Percentiles rank a stretch among this genome's conserved stretches.
phyloP scores from a whole-genome alignment of 345 rosid genomes.

The Hibiscus trionum region DNA sequence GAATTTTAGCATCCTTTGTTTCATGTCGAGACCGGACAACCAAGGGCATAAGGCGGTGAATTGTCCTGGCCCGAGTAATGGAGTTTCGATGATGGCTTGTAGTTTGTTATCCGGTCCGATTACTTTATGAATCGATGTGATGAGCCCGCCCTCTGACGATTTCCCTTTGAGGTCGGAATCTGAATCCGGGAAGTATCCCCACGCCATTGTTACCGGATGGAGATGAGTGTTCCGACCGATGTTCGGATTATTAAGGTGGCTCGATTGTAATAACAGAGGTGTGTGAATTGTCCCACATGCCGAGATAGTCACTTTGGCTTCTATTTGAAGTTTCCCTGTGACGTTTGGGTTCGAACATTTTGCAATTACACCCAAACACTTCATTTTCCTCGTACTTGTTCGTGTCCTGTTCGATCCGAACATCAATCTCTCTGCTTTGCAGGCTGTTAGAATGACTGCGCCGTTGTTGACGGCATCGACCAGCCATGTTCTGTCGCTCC shows the following conservation, averaged over 20 bases:
- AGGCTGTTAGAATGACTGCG: slow-evolving; percentile 67
- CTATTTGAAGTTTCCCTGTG: slow-evolving; percentile 37
- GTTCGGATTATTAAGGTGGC: slow-evolving; percentile 60
- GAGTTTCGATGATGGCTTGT: slow-evolving; percentile 52
- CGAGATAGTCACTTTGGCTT: slow-evolving; percentile 70
- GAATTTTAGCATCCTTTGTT: slow-evolving; percentile 39
- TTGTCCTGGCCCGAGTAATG: slow-evolving; percentile 36
- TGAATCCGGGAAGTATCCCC: slow-evolving; percentile 93
- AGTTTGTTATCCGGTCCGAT: slow-evolving; percentile 27
- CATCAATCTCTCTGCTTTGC: slow-evolving; percentile 71
- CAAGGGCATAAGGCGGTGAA: slow-evolving; percentile 36
- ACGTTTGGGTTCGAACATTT: slow-evolving; percentile 30
- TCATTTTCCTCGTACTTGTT: slow-evolving; percentile 32
- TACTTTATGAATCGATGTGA: slow-evolving; percentile 46
- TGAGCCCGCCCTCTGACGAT: slow-evolving; percentile 44
- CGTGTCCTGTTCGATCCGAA: slow-evolving; percentile 25
- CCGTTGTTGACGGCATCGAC: slow-evolving; percentile 67
- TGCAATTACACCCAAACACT: slow-evolving; percentile 63
- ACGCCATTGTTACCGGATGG: slow-evolving; percentile 72
- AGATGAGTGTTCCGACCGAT: slow-evolving; percentile 71
- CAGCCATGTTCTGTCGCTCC: slow-evolving; percentile 76
- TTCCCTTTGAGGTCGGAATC: slow-evolving; percentile 42
- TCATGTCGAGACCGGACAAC: slow-evolving; percentile 44
- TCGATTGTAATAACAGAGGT: slow-evolving; percentile 69
- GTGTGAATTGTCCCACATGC: slow-evolving; percentile 80